These are phyloP conservation scores for Termitomyces sp. DNA, from an alignment of 768 basidiomycete genomes.

Conservation along the genomic window DNA sequence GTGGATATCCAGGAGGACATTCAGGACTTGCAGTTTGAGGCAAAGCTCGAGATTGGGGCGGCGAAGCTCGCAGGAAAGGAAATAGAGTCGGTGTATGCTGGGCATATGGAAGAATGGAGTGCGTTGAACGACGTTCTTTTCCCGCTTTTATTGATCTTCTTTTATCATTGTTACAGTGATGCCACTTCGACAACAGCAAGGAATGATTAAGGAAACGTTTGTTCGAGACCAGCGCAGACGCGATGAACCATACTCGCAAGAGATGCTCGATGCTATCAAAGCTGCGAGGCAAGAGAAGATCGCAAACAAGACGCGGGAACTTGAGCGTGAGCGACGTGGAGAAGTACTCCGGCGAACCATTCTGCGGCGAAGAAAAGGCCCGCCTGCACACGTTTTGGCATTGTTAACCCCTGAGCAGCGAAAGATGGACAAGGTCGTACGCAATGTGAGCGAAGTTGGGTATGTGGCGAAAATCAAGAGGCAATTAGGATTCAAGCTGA, in stretches of 20 bases:
- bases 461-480: constrained; percentile 65
- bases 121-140: constrained; percentile 13
- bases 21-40: constrained; percentile 28
- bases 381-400: constrained; percentile 56
- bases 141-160: neutral
- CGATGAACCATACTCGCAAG: constrained; percentile 35
- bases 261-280: constrained; percentile 42
- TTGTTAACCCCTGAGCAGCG: constrained; percentile 45
- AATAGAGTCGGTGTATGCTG: constrained; percentile 8
- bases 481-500: constrained; percentile 44
- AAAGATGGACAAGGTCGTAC: constrained; percentile 42
- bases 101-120: constrained; percentile 32
- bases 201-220: constrained; percentile 26
- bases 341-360: constrained; percentile 48
- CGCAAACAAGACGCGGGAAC: constrained; percentile 59
- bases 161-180: constrained; percentile 20
- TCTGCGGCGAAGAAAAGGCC: constrained; percentile 42
- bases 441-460: constrained; percentile 58
- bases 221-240: constrained; percentile 36
- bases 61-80: constrained; percentile 1
- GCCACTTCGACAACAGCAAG: constrained; percentile 27
- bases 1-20: constrained; percentile 23
- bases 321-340: constrained; percentile 55
- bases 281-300: constrained; percentile 57
- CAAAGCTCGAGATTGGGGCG: constrained; percentile 27